Conservation (phyloP, 2,329 filamentous ascomycete genomes). For the Aspergillus japonicus region DNA sequence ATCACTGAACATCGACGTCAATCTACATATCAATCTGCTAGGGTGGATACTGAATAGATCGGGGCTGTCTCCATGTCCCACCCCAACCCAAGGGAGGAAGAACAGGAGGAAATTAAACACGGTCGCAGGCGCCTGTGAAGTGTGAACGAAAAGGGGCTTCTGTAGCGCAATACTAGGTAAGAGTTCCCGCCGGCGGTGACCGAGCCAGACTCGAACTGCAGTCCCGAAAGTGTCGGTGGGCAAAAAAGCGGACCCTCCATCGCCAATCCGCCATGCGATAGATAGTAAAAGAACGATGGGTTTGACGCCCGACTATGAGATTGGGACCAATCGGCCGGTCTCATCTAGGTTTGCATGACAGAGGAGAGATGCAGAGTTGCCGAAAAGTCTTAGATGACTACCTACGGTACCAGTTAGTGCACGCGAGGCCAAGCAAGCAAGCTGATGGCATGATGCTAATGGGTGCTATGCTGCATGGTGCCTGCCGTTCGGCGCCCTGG, state of each 20-base stretch:
- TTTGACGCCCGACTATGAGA: neutral
- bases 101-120: neutral
- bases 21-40: conserved; percentile 18
- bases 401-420: neutral
- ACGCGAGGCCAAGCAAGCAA: neutral
- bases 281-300: neutral
- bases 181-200: conserved; percentile 5
- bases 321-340: neutral
- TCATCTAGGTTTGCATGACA: too few relatives aligned
- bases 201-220: conserved; percentile 16
- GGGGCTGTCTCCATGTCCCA: conserved; percentile 11
- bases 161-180: conserved; percentile 11
- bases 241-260: conserved; percentile 11
- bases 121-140: neutral
- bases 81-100: neutral
- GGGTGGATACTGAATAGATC: conserved; percentile 12
- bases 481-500: neutral
- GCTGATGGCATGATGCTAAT: neutral
- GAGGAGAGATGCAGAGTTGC: neutral
- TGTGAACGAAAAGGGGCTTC: neutral
- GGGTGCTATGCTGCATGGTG: neutral
- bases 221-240: conserved; percentile 18
- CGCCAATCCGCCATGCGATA: conserved; percentile 3
- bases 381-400: neutral
- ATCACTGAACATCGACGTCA: neutral